Base-by-base conservation (phyloP, 345 rosid species). In the Angophora floribunda region DNA sequence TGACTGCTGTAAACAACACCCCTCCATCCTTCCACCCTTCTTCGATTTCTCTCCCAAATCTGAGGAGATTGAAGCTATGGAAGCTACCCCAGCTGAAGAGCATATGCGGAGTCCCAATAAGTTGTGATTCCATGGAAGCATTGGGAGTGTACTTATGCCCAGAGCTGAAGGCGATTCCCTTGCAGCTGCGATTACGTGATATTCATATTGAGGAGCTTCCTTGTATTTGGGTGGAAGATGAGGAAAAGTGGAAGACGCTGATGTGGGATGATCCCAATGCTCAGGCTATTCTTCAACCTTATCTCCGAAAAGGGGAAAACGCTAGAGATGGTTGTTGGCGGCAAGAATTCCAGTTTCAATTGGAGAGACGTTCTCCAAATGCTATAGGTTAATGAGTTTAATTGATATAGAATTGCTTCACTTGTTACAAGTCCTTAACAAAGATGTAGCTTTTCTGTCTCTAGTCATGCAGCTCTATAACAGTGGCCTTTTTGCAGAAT, bases 1-100 rank as follows among this genome's bases (percentile, higher is more conserved):
- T 1, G 28, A 55, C 1, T 55, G 11, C 12, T 3, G 61, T 1
- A 55, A 55, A 3, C 26, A 55, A 55, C 61, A 3, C 28, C 59
- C 28, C 0, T 55, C 21, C 61, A 0, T 55, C 61, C 11, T 55
- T 7, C 28, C 28, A 55, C 26, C 0, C 26, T 55, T 0, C 26
- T 55, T 0, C 28, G 7, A 22, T 55, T 22, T 55, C 61, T 55
- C 61, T 55, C 28, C 61, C 57, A 52, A 52, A 55, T 0, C 28
- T 55, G 28, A 0, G 7, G 28, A 1, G 0, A 0, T 55, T 55
- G 11, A 0, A 1, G 0, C 61, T 55, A 55, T n/a, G n/a, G n/a
- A n/a, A 8, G 0, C 61, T 55, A 55, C 61, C 0, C 26, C 61
- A 55, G 1, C 28, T 55, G 12, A 55, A 21, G 61, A 55, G 61